Conservation (phyloP, 2,329 filamentous ascomycete genomes). For the Ceratocystis alfenasii region DNA sequence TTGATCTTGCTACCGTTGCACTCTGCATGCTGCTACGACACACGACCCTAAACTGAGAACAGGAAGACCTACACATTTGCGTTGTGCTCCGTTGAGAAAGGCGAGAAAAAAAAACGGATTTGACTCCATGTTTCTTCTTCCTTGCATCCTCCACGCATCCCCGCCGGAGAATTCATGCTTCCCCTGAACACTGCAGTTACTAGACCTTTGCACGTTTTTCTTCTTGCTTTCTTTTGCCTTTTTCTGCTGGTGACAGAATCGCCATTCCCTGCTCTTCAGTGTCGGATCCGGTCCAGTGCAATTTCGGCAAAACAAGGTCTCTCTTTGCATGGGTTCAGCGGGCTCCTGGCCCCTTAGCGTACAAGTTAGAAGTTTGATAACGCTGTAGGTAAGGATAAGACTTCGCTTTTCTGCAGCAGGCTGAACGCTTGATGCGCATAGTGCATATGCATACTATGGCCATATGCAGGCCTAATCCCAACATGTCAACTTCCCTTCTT, state of each 20-base stretch:
- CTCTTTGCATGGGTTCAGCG: neutral
- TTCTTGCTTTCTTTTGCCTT: neutral
- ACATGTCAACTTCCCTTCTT: neutral
- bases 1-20: no score
- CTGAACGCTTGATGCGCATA: neutral
- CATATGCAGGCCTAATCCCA: neutral
- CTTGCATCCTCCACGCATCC: neutral
- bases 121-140: neutral
- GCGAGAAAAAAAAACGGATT: neutral
- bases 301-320: constrained; percentile 3
- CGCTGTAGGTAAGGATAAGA: neutral
- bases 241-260: neutral
- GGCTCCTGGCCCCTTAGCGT: neutral
- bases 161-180: neutral
- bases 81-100: neutral
- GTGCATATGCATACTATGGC: neutral
- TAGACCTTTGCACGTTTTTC: neutral
- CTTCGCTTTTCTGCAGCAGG: neutral
- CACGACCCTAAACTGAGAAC: neutral
- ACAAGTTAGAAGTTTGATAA: no score
- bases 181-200: constrained; percentile 6
- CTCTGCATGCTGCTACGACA: no score
- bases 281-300: neutral
- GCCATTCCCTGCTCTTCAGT: neutral
- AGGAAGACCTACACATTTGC: neutral